These are phyloP conservation scores for Erodium moschatum DNA, from an alignment of 441 rosid genomes.

Conservation along the genomic window DNA sequence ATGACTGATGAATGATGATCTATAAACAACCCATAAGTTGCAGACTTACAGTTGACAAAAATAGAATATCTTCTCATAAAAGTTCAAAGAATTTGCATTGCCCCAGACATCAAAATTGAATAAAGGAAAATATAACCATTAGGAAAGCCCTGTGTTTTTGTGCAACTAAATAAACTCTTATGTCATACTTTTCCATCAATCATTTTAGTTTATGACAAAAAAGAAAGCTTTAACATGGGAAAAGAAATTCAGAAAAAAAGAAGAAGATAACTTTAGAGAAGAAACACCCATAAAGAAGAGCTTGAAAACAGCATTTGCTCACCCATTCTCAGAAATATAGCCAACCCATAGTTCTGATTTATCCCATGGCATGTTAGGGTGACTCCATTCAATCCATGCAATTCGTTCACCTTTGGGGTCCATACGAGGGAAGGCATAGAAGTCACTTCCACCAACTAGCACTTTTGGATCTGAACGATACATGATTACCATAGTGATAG, in stretches of 20 bases:
- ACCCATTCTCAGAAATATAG: constrained; percentile 71
- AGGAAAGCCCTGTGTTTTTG: not conserved
- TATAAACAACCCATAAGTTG: too few relatives aligned
- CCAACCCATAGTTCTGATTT: constrained; percentile 90
- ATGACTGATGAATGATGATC: too few relatives aligned
- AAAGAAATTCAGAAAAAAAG: not conserved
- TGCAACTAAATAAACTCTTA: not conserved
- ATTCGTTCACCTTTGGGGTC: constrained; percentile 61
- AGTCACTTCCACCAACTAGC: constrained; percentile 63
- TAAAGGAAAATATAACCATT: too few relatives aligned
- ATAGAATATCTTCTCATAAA: too few relatives aligned
- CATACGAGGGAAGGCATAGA: constrained; percentile 86
- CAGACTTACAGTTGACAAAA: too few relatives aligned
- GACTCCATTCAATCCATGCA: constrained; percentile 90
- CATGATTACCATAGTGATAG: not conserved
- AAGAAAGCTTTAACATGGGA: not conserved
- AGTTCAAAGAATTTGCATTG: too few relatives aligned
- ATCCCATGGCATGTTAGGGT: constrained; percentile 97
- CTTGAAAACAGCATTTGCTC: constrained; percentile 17
- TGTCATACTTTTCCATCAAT: not conserved
- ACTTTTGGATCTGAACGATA: constrained; percentile 56
- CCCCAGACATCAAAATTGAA: too few relatives aligned
- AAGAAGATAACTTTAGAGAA: not conserved
- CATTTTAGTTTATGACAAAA: not conserved
- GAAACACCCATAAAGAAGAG: constrained; percentile 1